Percentiles rank a stretch among this genome's conserved stretches.
These are phyloP conservation scores for Mycosphaerella sp. DNA, from an alignment of 2,329 filamentous ascomycete species.

Conservation along the genomic window DNA sequence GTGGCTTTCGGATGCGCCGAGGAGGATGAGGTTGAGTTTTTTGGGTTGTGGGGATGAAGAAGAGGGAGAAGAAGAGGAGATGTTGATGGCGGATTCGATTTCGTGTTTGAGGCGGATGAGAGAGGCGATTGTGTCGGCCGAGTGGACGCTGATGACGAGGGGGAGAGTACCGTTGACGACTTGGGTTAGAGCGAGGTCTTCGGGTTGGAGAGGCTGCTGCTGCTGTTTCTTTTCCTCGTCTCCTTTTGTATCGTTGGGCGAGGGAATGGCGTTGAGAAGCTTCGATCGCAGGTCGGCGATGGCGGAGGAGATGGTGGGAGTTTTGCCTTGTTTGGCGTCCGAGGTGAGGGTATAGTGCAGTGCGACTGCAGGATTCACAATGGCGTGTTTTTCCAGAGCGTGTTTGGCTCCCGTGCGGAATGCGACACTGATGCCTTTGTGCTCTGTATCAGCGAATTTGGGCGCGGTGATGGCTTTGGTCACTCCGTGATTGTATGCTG, in stretches of 20 bases:
- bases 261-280: constrained; percentile 47
- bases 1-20: constrained; percentile 58
- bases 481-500: constrained; percentile 36
- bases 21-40: constrained; percentile 48
- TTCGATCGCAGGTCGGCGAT: constrained; percentile 49
- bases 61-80: no score
- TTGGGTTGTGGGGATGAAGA: no score
- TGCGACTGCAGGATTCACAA: constrained; percentile 37
- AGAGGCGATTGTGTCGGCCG: constrained; percentile 56
- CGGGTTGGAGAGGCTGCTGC: constrained; percentile 31
- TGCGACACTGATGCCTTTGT: constrained; percentile 35
- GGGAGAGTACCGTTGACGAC: constrained; percentile 51
- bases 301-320: constrained; percentile 49
- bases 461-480: constrained; percentile 37
- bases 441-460: constrained; percentile 23
- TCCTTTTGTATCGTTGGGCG: constrained; percentile 23
- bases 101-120: constrained; percentile 53
- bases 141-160: constrained; percentile 55
- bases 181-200: constrained; percentile 31
- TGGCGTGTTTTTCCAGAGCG: constrained; percentile 29
- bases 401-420: constrained; percentile 35
- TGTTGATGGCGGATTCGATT: constrained; percentile 43
- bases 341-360: constrained; percentile 45
- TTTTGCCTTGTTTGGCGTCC: constrained; percentile 40
- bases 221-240: constrained; percentile 36